Conservation (phyloP, 306 rosid species). For the Astragalus membranaceus region DNA sequence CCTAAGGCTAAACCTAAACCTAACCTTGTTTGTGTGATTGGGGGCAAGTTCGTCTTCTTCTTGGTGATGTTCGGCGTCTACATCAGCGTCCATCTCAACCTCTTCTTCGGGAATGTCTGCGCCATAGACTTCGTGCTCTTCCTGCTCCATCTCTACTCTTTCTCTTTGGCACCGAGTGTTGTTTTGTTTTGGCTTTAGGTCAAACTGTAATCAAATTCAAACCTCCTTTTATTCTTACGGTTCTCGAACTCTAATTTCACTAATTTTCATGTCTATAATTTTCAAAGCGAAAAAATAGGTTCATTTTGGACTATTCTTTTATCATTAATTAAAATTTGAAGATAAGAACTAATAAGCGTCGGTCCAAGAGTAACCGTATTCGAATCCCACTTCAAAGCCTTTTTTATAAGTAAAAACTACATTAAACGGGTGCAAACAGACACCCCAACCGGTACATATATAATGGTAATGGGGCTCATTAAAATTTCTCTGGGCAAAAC, state of each 20-base stretch:
- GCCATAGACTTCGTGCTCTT: conserved; percentile 41
- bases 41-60: conserved; percentile 25
- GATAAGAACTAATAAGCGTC: too few relatives aligned
- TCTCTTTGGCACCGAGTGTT: neutral
- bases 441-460: too few relatives aligned
- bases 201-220: neutral
- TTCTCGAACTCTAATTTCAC: neutral
- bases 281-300: too few relatives aligned
- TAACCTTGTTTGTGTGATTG: conserved; percentile 27
- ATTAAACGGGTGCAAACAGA: too few relatives aligned
- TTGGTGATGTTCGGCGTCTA: conserved; percentile 15
- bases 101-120: conserved; percentile 40
- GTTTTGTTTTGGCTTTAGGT: neutral
- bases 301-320: too few relatives aligned
- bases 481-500: too few relatives aligned
- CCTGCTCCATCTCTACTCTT: conserved; percentile 30
- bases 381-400: too few relatives aligned
- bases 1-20: conserved; percentile 7
- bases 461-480: too few relatives aligned
- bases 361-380: too few relatives aligned
- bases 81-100: conserved; percentile 30
- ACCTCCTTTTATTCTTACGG: neutral
- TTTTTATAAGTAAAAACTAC: too few relatives aligned
- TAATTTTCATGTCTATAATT: too few relatives aligned
- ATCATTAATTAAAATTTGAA: too few relatives aligned